phyloP scores from a whole-genome alignment of 2,329 filamentous ascomycete genomes.

The Arthrinium phaeospermum region DNA sequence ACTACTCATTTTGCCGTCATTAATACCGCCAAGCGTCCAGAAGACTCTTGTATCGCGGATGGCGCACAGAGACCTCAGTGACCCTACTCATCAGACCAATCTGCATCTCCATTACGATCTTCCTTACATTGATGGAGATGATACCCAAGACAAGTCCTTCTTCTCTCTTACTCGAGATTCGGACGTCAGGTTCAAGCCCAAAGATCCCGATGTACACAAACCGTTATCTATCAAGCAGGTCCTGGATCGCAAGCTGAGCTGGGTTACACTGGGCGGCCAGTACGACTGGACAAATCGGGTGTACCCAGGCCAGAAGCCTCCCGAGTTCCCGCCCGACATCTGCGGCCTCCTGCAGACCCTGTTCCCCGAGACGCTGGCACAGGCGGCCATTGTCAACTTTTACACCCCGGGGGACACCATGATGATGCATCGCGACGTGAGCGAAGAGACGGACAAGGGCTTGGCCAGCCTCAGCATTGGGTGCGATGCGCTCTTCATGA shows the following conservation, averaged over 20 bases:
- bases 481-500: slow-evolving; percentile 88
- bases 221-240: slow-evolving; percentile 72
- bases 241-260: slow-evolving; percentile 82
- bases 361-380: slow-evolving; percentile 78
- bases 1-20: slow-evolving; percentile 75
- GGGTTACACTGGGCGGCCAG: slow-evolving; percentile 93
- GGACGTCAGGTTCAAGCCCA: slow-evolving; percentile 66
- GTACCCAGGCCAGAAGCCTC: slow-evolving; percentile 74
- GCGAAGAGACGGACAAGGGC: slow-evolving; percentile 78
- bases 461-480: slow-evolving; percentile 88
- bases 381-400: slow-evolving; percentile 93
- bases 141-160: slow-evolving; percentile 51
- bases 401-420: slow-evolving; percentile 91
- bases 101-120: slow-evolving; percentile 83
- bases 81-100: slow-evolving; percentile 81
- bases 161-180: slow-evolving; percentile 56
- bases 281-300: slow-evolving; percentile 93
- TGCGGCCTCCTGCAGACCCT: slow-evolving; percentile 68
- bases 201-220: slow-evolving; percentile 76
- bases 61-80: slow-evolving; percentile 77
- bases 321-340: slow-evolving; percentile 77
- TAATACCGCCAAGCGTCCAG: slow-evolving; percentile 76
- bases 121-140: slow-evolving; percentile 54
- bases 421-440: slow-evolving; percentile 92
- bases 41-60: slow-evolving; percentile 72